Evolutionary conservation across 169 alveolate genomes (phyloP).

Genomic region (Perkinsus marinus): DNA sequence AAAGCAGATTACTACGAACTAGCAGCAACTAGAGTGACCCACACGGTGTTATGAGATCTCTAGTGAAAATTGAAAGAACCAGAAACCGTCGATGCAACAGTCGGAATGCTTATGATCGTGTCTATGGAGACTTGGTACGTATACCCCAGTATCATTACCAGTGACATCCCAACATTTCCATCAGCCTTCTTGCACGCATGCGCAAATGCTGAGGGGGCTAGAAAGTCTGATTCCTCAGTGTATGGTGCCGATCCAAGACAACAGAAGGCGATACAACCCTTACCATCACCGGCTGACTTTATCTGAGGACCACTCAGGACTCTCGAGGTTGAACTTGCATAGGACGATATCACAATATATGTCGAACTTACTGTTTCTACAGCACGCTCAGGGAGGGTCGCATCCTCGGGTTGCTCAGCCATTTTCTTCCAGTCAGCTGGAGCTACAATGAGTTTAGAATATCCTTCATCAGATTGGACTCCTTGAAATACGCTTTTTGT

Average conservation of each 20-base stretch:
- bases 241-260: not conserved
- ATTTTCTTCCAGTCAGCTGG: not conserved
- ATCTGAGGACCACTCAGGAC: not conserved
- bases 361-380: not conserved
- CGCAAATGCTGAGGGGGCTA: not conserved
- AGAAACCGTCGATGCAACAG: too few relatives aligned
- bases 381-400: not conserved
- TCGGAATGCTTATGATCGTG: too few relatives aligned
- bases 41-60: too few relatives aligned
- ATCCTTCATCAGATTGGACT: not conserved
- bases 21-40: too few relatives aligned
- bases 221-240: not conserved
- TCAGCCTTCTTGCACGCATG: not conserved
- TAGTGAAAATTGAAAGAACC: too few relatives aligned
- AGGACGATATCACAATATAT: not conserved
- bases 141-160: not conserved
- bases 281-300: not conserved
- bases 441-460: not conserved
- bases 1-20: too few relatives aligned
- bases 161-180: not conserved
- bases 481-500: not conserved
- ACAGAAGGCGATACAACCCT: not conserved
- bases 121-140: too few relatives aligned
- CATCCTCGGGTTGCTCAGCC: not conserved
- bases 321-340: not conserved